phyloP scores from a whole-genome alignment of 495 filamentous ascomycete genomes.

The Ramalina intermedia region DNA sequence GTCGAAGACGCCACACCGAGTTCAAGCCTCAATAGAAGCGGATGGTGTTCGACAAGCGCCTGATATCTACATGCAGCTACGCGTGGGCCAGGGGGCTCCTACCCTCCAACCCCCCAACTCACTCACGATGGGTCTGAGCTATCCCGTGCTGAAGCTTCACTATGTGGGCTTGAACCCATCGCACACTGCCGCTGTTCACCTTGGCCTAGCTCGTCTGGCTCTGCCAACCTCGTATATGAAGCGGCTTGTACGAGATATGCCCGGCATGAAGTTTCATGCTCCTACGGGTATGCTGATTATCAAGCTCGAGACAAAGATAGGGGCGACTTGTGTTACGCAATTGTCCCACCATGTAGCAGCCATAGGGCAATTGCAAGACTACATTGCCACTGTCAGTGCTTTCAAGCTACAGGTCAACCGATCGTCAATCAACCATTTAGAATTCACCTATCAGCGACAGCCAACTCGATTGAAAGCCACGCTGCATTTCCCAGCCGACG shows the following conservation, averaged over 20 bases:
- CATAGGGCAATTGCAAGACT: conserved; percentile 49
- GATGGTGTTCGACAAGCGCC: conserved; percentile 27
- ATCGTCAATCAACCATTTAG: conserved; percentile 44
- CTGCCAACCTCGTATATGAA: conserved; percentile 26
- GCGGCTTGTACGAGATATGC: conserved; percentile 35
- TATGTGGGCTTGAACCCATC: conserved; percentile 30
- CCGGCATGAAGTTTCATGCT: conserved; percentile 43
- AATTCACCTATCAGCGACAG: conserved; percentile 41
- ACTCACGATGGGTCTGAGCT: conserved; percentile 30
- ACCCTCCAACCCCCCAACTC: conserved; percentile 9
- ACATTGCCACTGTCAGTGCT: conserved; percentile 44
- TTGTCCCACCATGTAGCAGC: conserved; percentile 41
- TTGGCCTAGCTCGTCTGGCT: conserved; percentile 28
- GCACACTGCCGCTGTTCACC: conserved; percentile 12
- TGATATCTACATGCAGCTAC: conserved; percentile 27
- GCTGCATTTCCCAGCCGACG: conserved; percentile 21
- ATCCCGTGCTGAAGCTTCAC: conserved; percentile 36
- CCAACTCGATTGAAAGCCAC: conserved; percentile 17
- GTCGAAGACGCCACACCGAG: conserved; percentile 16
- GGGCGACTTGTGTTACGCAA: conserved; percentile 35
- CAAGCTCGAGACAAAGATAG: conserved; percentile 40
- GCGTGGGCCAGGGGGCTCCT: conserved; percentile 22
- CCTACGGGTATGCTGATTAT: conserved; percentile 44
- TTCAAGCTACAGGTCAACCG: conserved; percentile 36
- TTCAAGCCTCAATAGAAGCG: conserved; percentile 15